phyloP scores from a whole-genome alignment of 176 grass and related monocot species.

The Oryza glaberrima region DNA sequence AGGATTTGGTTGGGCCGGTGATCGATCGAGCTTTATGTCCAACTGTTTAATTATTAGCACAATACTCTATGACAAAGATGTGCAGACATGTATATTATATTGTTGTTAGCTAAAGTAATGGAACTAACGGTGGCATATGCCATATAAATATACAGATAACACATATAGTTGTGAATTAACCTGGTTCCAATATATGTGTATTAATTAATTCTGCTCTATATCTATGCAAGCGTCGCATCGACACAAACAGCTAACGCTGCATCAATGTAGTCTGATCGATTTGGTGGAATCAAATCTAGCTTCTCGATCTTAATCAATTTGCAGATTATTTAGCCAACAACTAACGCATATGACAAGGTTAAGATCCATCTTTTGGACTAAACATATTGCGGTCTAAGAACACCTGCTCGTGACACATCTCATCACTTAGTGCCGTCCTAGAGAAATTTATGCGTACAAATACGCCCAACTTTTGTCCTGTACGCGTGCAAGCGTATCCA shows the following conservation, averaged over 20 bases:
- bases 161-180: no score
- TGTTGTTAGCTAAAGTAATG: not conserved
- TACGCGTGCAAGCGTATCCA: not conserved
- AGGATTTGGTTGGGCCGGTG: not conserved
- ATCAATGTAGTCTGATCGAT: not conserved
- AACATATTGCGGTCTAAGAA: not conserved
- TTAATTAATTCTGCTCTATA: no score
- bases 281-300: slow-evolving; percentile 40
- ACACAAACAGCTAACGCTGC: not conserved
- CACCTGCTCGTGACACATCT: not conserved
- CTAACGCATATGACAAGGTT: not conserved
- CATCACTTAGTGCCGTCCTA: not conserved
- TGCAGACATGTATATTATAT: not conserved
- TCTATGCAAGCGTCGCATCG: slow-evolving; percentile 40
- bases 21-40: not conserved
- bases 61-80: not conserved
- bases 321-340: not conserved
- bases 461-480: not conserved
- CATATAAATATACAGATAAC: not conserved
- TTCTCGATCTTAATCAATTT: not conserved
- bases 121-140: not conserved
- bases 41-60: not conserved
- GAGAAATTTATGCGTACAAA: not conserved
- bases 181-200: not conserved
- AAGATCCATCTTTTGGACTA: not conserved